A percentile compares a stretch with the other conserved stretches of the same genome.
Evolutionary conservation across 2,329 filamentous ascomycete species (phyloP).

Genomic region (Alternaria arbusti): DNA sequence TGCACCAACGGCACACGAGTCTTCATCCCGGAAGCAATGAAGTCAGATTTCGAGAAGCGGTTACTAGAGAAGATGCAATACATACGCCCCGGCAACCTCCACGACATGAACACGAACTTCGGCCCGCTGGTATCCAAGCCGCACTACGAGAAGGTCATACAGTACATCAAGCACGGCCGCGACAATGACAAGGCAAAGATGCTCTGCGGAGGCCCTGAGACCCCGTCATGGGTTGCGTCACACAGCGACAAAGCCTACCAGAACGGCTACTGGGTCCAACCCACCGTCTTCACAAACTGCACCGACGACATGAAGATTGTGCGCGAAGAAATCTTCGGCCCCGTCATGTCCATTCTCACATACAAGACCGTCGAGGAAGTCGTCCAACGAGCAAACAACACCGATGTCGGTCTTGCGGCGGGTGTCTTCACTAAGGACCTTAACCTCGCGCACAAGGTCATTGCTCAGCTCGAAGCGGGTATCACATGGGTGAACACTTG

Average conservation of each 20-base stretch:
- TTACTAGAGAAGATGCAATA: conserved; percentile 73
- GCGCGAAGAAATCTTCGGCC: conserved; percentile 86
- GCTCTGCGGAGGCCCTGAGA: conserved; percentile 72
- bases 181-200: conserved; percentile 75
- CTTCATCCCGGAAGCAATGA: conserved; percentile 73
- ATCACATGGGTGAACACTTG: conserved; percentile 95
- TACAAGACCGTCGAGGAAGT: conserved; percentile 76
- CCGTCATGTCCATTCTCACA: conserved; percentile 80
- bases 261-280: conserved; percentile 81
- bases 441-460: conserved; percentile 73
- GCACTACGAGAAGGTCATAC: conserved; percentile 79
- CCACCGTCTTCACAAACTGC: conserved; percentile 87
- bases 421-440: conserved; percentile 82
- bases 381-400: conserved; percentile 75
- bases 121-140: conserved; percentile 78
- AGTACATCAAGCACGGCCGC: conserved; percentile 78
- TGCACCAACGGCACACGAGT: conserved; percentile 93
- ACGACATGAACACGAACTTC: conserved; percentile 77
- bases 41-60: conserved; percentile 70
- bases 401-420: conserved; percentile 78
- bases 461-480: conserved; percentile 76
- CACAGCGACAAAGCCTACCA: conserved; percentile 51
- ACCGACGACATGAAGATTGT: conserved; percentile 81
- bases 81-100: conserved; percentile 75
- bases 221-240: conserved; percentile 57